Conservation (phyloP, 768 basidiomycete genomes). For the Phaeotremella skinneri region DNA sequence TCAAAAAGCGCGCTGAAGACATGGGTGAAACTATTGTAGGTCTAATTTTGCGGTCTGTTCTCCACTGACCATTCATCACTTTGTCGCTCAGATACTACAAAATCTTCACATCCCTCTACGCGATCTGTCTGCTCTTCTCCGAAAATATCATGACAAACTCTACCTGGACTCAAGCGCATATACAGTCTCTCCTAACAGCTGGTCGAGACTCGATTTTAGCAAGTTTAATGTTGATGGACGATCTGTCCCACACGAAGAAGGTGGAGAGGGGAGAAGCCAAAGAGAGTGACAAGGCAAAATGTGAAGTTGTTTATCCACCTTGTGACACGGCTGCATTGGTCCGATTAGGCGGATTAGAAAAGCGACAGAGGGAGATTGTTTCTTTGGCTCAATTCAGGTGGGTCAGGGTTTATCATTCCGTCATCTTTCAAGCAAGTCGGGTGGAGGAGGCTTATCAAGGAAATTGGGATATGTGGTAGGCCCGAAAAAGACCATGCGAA, state of each 20-base stretch:
- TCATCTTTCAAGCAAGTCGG: too few species aligned
- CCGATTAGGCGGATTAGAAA: slow-evolving; percentile 37
- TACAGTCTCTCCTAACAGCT: slow-evolving; percentile 64
- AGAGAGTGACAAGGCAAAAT: slow-evolving; percentile 19
- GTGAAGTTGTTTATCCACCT: slow-evolving; percentile 76
- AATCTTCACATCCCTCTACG: slow-evolving; percentile 79
- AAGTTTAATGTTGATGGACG: slow-evolving; percentile 36
- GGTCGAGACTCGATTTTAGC: slow-evolving; percentile 24
- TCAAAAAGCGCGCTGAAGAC: slow-evolving; percentile 62
- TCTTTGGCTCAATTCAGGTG: slow-evolving; percentile 90
- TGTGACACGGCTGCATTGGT: slow-evolving; percentile 78
- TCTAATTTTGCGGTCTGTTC: slow-evolving; percentile 6
- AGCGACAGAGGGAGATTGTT: slow-evolving; percentile 65
- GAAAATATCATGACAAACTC: slow-evolving; percentile 81
- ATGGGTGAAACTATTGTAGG: slow-evolving; percentile 64
- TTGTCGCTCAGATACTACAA: slow-evolving; percentile 70
- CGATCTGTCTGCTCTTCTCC: slow-evolving; percentile 67
- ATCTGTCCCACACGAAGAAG: slow-evolving; percentile 8
- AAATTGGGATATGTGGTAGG: slow-evolving; percentile 9
- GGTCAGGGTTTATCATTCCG: slow-evolving; percentile 5
- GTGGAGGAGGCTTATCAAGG: background rate
- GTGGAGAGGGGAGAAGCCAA: slow-evolving; percentile 20
- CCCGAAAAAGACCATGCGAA: slow-evolving; percentile 91
- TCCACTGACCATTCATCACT: background rate
- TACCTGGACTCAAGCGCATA: slow-evolving; percentile 85